Evolutionary conservation across 768 basidiomycete species (phyloP), one percentile per base, ranked within the genome.

Genomic region (Termitomyces sp.): DNA sequence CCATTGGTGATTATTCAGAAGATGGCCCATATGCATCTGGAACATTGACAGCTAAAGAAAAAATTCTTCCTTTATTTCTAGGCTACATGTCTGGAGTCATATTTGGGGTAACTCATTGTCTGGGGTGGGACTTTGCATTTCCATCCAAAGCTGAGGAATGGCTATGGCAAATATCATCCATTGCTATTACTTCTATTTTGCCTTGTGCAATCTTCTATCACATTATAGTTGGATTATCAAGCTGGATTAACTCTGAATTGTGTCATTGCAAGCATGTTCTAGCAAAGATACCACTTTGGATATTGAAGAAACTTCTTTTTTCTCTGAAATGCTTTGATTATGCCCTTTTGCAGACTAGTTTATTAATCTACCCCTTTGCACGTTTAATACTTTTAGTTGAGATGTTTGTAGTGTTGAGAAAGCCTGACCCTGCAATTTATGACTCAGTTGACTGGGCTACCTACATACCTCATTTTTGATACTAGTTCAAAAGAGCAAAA

Each of bases 101-200:
- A 51, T 51, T 51, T n/a, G 49, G 49, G 9, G 24, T 5, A 2
- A 36, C 24, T 18, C 49, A 51, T 37, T 68, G 62, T 46, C 54
- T 71, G 29, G 68, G 63, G 10, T 72, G 72, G 72, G 16, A 50
- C 26, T 67, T 65, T 32, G 16, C 58, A 0, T 72, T 72, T 50
- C 67, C 68, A 9, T 61, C 61, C 1, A 26, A 52, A 10, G 13
- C 34, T 1, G 70, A 69, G 41, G 20, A 58, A 46, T 43, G 60
- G 5, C 0, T 58, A 16, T 58, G 57, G 57, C 63, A 65, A 5
- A 49, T 59, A 12, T 61, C 49, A 9, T 59, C 67, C 4, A 36
- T 26, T 51, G 18, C 8, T 2, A 51, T 51, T 18, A 37, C 36
- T 26, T 26, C 10, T 10, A 18, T 18, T 18, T 36, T 26, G 9